Base-by-base conservation (phyloP, 441 rosid genomes). In the Pelargonium citronellum region DNA sequence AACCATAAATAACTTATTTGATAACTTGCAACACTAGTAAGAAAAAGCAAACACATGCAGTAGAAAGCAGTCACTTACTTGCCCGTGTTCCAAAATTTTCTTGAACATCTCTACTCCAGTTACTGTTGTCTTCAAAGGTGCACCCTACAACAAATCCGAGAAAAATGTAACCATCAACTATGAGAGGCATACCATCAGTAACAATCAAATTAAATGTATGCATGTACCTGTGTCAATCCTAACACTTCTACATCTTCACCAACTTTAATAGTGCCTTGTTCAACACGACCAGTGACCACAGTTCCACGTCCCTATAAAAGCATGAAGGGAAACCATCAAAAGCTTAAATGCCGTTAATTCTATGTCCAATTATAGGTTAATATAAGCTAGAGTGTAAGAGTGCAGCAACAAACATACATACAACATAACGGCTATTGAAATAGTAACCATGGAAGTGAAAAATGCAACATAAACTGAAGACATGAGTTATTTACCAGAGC, bases 1-100 rank as follows among this genome's bases (percentile, higher is more conserved):
- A 30, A 0, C 37, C 37, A 30, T 30, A 30, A 30, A 30, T 30
- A 3, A 30, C 37, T 30, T 2, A 3, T 30, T 30, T 3, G 37
- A 30, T 30, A 30, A 30, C 4, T 22, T 22, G 24, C 24, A 22
- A 22, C 24, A 22, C 24, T 22, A 22, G 68, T 16, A 44, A 27
- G 17, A 66, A 22, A 9, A 24, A n/a, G n/a, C n/a, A n/a, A n/a
- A n/a, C n/a, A n/a, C n/a, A n/a, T n/a, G 37, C 65, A 43, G 58
- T 68, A 57, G 60, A 41, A 66, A 65, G 13, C 15, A 7, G 64
- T 67, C 20, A 64, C 86, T 80, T 74, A 91, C 99, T 85, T 95
- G 90, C 77, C 58, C 15, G n/a, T 51, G 15, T 17, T 51, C 15
- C 15, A 13, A 51, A 51, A 51, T 51, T 11, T 51, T 51, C 58